phyloP scores from a whole-genome alignment of 75 land plant species.

The Cupressus sempervirens region DNA sequence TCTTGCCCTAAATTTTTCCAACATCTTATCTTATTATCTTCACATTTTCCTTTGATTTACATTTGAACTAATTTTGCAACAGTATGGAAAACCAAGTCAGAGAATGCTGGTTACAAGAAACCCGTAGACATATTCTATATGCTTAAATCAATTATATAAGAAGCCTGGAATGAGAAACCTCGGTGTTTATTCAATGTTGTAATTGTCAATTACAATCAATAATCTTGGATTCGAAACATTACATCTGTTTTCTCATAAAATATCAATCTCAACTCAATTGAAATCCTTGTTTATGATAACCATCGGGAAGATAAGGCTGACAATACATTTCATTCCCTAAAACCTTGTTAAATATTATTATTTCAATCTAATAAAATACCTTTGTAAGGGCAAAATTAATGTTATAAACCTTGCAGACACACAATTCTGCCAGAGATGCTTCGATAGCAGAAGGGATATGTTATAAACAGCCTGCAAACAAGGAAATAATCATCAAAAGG shows the following conservation, averaged over 20 bases:
- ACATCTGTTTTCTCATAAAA: background rate
- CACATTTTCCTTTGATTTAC: background rate
- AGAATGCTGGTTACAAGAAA: background rate
- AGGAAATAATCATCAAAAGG: background rate
- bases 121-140: background rate
- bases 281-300: background rate
- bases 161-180: constrained; percentile 3
- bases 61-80: background rate
- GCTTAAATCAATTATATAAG: background rate
- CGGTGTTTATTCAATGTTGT: constrained; percentile 7
- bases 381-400: constrained; percentile 4
- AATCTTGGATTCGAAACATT: background rate
- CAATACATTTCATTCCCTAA: background rate
- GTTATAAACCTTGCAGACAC: constrained; percentile 1
- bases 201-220: background rate
- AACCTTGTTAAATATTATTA: background rate
- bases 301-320: background rate
- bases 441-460: background rate
- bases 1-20: background rate
- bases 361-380: constrained; percentile 4
- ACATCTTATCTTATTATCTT: background rate
- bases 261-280: constrained; percentile 8
- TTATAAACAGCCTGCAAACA: constrained; percentile 8
- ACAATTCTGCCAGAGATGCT: background rate
- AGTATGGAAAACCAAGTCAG: background rate